These are phyloP conservation scores for Exutisphaerella laricina DNA, from an alignment of 2,329 filamentous ascomycete genomes.

Conservation along the genomic window DNA sequence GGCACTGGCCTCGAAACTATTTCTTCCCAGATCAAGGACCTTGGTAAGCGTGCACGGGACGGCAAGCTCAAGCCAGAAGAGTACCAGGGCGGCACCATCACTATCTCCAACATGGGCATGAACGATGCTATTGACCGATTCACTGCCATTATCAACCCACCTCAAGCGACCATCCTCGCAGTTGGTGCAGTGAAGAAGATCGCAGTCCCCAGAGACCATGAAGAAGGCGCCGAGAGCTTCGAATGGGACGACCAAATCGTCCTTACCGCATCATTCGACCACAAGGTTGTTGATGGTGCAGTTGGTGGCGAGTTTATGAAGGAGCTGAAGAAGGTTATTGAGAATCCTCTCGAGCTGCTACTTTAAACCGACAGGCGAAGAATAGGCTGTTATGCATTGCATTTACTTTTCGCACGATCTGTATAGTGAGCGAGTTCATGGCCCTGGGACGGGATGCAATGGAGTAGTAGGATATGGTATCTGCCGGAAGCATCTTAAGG, in stretches of 20 bases:
- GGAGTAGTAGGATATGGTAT: no score
- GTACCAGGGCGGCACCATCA: constrained; percentile 98
- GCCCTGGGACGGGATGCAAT: constrained; percentile 3
- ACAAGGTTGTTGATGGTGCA: constrained; percentile 96
- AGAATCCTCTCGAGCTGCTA: constrained; percentile 93
- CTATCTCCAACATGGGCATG: constrained; percentile 99
- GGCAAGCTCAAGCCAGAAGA: constrained; percentile 99
- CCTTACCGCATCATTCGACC: constrained; percentile 93
- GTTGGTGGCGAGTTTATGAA: constrained; percentile 95
- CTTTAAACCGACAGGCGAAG: constrained; percentile 40
- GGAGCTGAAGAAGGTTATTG: constrained; percentile 94
- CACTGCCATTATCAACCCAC: constrained; percentile 98
- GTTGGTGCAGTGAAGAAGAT: constrained; percentile 96
- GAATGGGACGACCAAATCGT: constrained; percentile 98
- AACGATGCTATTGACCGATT: constrained; percentile 94
- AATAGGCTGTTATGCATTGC: constrained; percentile 5
- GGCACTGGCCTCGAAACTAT: constrained; percentile 82
- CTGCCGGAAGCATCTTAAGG: not conserved
- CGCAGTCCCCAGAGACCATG: constrained; percentile 75
- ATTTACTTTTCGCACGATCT: constrained; percentile 13
- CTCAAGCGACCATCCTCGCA: constrained; percentile 90
- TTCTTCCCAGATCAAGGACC: constrained; percentile 85
- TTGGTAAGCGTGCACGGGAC: constrained; percentile 91
- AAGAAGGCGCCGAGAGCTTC: constrained; percentile 67
- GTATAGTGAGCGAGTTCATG: constrained; percentile 20